Percentiles rank a stretch among this genome's conserved stretches.
These are phyloP conservation scores for Russula lepida DNA, from an alignment of 768 basidiomycete species.

Conservation along the genomic window DNA sequence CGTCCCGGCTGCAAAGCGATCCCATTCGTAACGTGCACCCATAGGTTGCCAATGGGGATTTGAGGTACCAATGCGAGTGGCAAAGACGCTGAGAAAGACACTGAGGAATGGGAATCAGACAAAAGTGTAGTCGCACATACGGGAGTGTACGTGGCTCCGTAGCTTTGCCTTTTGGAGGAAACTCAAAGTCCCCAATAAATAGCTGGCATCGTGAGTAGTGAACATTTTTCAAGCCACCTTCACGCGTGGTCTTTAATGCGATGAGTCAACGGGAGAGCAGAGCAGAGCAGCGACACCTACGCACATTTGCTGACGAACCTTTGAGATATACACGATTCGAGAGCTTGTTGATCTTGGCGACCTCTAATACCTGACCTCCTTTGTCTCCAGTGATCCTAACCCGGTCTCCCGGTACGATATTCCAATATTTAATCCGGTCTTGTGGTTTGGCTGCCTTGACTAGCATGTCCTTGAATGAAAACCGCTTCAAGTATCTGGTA, in stretches of 20 bases:
- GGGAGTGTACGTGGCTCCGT: conserved; percentile 24
- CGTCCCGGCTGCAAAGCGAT: conserved; percentile 60
- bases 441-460: conserved; percentile 50
- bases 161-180: conserved; percentile 35
- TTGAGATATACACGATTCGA: conserved; percentile 60
- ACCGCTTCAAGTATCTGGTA: conserved; percentile 41
- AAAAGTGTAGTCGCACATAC: conserved; percentile 21
- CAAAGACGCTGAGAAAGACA: conserved; percentile 54
- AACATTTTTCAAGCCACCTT: conserved; percentile 8
- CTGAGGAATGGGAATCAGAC: not conserved
- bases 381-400: conserved; percentile 63
- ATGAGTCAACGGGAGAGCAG: not conserved
- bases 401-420: conserved; percentile 77
- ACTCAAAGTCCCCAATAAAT: conserved; percentile 58
- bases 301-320: conserved; percentile 34
- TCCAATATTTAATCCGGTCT: conserved; percentile 80
- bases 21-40: conserved; percentile 58
- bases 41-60: conserved; percentile 50
- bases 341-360: conserved; percentile 63
- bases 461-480: conserved; percentile 33
- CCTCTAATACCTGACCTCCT: conserved; percentile 53
- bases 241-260: conserved; percentile 23
- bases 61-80: conserved; percentile 57
- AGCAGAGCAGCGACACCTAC: not conserved
- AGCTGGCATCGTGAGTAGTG: conserved; percentile 80